Evolutionary conservation across 2,329 filamentous ascomycete genomes (phyloP).

Genomic region (Neonectria ditissima): DNA sequence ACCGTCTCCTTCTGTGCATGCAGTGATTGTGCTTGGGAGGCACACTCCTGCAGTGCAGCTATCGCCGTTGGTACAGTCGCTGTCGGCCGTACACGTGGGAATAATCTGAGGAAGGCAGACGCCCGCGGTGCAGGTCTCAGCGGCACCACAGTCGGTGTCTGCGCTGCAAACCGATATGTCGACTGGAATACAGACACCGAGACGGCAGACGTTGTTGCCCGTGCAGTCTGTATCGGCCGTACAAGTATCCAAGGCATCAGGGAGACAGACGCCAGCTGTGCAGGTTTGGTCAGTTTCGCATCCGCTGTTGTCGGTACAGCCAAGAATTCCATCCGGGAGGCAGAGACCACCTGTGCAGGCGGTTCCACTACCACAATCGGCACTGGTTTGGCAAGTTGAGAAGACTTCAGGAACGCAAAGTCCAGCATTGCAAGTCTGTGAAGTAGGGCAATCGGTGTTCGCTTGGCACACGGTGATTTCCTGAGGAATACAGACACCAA

Average conservation of each 20-base stretch:
- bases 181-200: conserved; percentile 16
- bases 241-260: conserved; percentile 6
- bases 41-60: conserved; percentile 19
- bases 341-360: conserved; percentile 13
- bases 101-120: conserved; percentile 12
- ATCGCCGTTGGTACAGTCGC: conserved; percentile 3
- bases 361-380: conserved; percentile 8
- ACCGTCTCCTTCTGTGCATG: neutral
- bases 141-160: conserved; percentile 13
- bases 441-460: conserved; percentile 3
- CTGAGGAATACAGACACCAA: conserved; percentile 16
- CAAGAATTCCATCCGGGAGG: conserved; percentile 6
- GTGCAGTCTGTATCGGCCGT: conserved; percentile 3
- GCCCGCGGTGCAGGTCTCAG: conserved; percentile 7
- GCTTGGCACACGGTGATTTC: neutral
- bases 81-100: neutral
- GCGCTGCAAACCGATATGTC: neutral
- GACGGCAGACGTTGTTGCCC: conserved; percentile 6
- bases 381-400: conserved; percentile 1
- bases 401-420: conserved; percentile 13
- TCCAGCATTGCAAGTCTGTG: conserved; percentile 14
- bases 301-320: conserved; percentile 2
- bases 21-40: conserved; percentile 7
- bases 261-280: conserved; percentile 13
- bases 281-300: conserved; percentile 13